phyloP scores from a whole-genome alignment of 331 rosid genomes.

The Ulmus americana region DNA sequence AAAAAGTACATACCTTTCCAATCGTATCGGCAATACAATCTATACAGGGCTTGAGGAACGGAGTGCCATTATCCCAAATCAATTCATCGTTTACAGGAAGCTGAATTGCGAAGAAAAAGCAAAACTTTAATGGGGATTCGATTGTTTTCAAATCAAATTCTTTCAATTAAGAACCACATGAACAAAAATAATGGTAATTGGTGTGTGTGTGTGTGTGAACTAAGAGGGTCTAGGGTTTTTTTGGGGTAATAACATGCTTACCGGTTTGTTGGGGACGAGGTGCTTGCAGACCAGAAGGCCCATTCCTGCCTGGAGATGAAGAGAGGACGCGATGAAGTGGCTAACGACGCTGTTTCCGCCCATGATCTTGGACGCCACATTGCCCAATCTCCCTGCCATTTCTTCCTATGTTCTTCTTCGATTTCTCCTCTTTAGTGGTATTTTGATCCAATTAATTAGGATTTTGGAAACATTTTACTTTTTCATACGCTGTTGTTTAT shows the following conservation, averaged over 20 bases:
- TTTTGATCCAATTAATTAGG: background rate
- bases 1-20: slow-evolving; percentile 48
- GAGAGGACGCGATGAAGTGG: slow-evolving; percentile 68
- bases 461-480: no score
- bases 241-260: slow-evolving; percentile 14
- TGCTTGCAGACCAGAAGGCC: slow-evolving; percentile 85
- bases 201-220: background rate
- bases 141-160: background rate
- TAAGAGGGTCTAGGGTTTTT: slow-evolving; percentile 9
- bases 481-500: no score
- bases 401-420: background rate
- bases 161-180: background rate
- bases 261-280: slow-evolving; percentile 77
- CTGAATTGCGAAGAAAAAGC: slow-evolving; percentile 33
- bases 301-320: slow-evolving; percentile 77
- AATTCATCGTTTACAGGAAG: slow-evolving; percentile 69
- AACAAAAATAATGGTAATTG: background rate
- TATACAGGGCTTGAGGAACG: slow-evolving; percentile 85
- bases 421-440: background rate
- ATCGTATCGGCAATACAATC: slow-evolving; percentile 94
- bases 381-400: slow-evolving; percentile 72
- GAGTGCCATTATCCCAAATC: slow-evolving; percentile 84
- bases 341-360: slow-evolving; percentile 75
- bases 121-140: background rate
- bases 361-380: slow-evolving; percentile 61